Conservation (phyloP, 768 basidiomycete genomes). For the Rhizopogon vulgaris region DNA sequence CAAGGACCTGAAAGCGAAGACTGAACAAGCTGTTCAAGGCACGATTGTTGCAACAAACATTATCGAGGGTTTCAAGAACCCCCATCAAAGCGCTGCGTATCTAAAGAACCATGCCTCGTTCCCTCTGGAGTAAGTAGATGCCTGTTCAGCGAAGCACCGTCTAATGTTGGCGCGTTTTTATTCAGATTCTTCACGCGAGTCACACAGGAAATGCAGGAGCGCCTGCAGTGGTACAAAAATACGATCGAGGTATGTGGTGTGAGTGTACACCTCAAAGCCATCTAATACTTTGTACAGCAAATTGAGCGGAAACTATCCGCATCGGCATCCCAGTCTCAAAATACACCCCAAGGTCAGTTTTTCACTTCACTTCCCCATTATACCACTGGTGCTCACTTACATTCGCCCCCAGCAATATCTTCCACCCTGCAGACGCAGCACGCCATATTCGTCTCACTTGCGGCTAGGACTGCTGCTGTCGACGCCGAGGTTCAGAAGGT, state of each 20-base stretch:
- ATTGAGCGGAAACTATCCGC: constrained; percentile 79
- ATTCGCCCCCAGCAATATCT: constrained; percentile 47
- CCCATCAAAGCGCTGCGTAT: constrained; percentile 62
- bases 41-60: constrained; percentile 72
- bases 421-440: constrained; percentile 79
- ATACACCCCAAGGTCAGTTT: constrained; percentile 65
- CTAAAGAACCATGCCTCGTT: constrained; percentile 78
- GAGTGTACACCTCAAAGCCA: neutral
- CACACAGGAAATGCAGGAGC: constrained; percentile 64
- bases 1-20: constrained; percentile 66
- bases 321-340: constrained; percentile 53
- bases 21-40: constrained; percentile 75
- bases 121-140: constrained; percentile 60
- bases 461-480: constrained; percentile 66
- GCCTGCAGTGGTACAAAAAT: constrained; percentile 71
- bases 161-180: neutral
- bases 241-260: constrained; percentile 61
- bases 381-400: constrained; percentile 4
- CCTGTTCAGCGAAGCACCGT: neutral
- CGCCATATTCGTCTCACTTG: constrained; percentile 68
- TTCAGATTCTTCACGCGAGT: constrained; percentile 67
- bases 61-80: constrained; percentile 72
- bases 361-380: neutral
- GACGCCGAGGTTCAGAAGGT: constrained; percentile 74
- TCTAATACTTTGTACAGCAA: constrained; percentile 21